Base-by-base conservation (phyloP, 163 green algal species). In the Trebouxiophyceae sp. region DNA sequence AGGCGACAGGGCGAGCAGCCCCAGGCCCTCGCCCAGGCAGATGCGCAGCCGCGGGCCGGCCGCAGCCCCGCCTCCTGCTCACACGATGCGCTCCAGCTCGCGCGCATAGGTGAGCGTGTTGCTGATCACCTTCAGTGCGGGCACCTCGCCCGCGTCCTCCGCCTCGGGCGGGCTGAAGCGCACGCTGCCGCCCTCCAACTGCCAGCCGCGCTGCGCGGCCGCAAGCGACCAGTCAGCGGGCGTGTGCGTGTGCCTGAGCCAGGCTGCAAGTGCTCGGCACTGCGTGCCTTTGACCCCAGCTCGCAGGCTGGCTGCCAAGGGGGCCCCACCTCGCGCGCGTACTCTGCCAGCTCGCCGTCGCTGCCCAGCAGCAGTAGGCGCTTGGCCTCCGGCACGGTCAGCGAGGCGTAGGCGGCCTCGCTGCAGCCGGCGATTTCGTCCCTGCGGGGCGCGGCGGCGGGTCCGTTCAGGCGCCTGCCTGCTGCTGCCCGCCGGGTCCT, bases 21-120 rank as follows among this genome's bases (percentile, higher is more conserved):
- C n/a, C n/a, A n/a, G n/a, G n/a, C n/a, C n/a, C n/a, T n/a, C n/a
- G n/a, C n/a, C n/a, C n/a, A n/a, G n/a, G n/a, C n/a, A n/a, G n/a
- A n/a, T n/a, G n/a, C n/a, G n/a, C n/a, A n/a, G n/a, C n/a, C n/a
- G n/a, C n/a, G n/a, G n/a, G n/a, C n/a, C n/a, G n/a, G n/a, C n/a
- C n/a, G n/a, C n/a, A n/a, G n/a, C n/a, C n/a, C n/a, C n/a, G n/a
- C n/a, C n/a, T n/a, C n/a, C n/a, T n/a, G n/a, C n/a, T 84, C 66
- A 97, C 2, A 98, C 92, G 63, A 98, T 98, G 44, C 93, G 82
- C 78, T 98, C 93, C 28, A 98, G 72, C 77, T 98, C 93, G 66
- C 89, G 88, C 5, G 93, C 93, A 69, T 97, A 98, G 34, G 89
- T 73, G 29, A 98, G 74, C 19, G 87, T 80, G 62, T 97, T 84